phyloP scores from a whole-genome alignment of 2,329 filamentous ascomycete species.

The Colletotrichum costaricense region DNA sequence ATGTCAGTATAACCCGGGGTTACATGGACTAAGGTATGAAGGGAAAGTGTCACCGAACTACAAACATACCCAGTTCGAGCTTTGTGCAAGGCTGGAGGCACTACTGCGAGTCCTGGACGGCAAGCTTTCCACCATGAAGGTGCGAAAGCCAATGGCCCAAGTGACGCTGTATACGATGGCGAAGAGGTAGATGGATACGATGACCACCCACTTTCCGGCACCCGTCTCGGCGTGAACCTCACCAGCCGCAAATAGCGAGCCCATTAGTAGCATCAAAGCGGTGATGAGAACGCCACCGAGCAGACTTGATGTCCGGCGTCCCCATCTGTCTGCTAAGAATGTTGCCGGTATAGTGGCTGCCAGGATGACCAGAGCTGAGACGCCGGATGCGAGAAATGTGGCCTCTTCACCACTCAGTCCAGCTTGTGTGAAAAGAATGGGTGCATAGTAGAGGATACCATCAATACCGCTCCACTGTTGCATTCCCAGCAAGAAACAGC shows the following conservation, averaged over 20 bases:
- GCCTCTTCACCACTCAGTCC: slow-evolving; percentile 64
- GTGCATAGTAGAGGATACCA: slow-evolving; percentile 71
- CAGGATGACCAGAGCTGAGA: slow-evolving; percentile 68
- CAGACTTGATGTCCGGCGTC: slow-evolving; percentile 64
- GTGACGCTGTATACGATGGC: slow-evolving; percentile 56
- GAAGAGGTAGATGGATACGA: slow-evolving; percentile 62
- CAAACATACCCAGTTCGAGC: slow-evolving; percentile 59
- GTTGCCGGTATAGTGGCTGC: slow-evolving; percentile 64
- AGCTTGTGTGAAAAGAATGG: slow-evolving; percentile 68
- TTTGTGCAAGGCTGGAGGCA: slow-evolving; percentile 64
- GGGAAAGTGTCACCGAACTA: background rate
- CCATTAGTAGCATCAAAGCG: slow-evolving; percentile 64
- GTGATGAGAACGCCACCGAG: slow-evolving; percentile 63
- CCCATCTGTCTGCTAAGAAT: slow-evolving; percentile 66
- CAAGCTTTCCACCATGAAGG: slow-evolving; percentile 68
- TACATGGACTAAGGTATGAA: background rate
- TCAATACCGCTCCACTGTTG: slow-evolving; percentile 72
- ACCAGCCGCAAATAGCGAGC: slow-evolving; percentile 59
- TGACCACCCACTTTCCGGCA: slow-evolving; percentile 60
- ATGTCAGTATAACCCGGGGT: background rate
- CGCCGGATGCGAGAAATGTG: slow-evolving; percentile 68
- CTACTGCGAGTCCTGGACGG: slow-evolving; percentile 64
- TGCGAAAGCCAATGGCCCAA: slow-evolving; percentile 63
- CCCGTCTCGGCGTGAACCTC: slow-evolving; percentile 49
- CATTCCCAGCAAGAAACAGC: slow-evolving; percentile 68